Base-by-base conservation (phyloP, 345 rosid genomes). In the Lenwebbia sp. region DNA sequence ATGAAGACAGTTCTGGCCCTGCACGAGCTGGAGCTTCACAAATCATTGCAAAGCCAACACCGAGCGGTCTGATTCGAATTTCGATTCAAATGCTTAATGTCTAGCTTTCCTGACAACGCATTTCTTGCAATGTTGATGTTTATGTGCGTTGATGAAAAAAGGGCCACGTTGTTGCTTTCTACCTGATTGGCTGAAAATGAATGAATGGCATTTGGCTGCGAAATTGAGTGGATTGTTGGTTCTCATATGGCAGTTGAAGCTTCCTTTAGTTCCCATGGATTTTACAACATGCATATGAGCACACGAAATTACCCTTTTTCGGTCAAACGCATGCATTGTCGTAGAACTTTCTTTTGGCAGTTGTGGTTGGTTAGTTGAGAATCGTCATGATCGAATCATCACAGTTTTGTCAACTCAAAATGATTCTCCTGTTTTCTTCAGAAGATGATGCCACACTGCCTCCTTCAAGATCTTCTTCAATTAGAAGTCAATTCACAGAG, bases 1-100 rank as follows among this genome's bases (percentile, higher is more conserved):
- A 94, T 78, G 99, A 93, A 37, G 98, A 95, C 52, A 84, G 90
- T 90, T 89, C 93, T 85, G 82, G 62, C 85, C 85, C 90, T 84
- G 49, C 86, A 84, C 95, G 91, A 96, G 90, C 88, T 82, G 96
- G 91, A 90, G 88, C 92, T 86, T 87, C 87, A 6, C 93, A 89
- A 53, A 92, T 96, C 84, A 89, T 93, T 55, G 97, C 98, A 25
- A 97, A 96, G 84, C 98, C 94, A 62, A 95, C 97, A 26, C 98
- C 96, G 1, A 84, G 55, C 6, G 96, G 96, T 92, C 91, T 33
- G 84, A n/a, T 40, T 82, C 56, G 25, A 70, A 78, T 82, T 41
- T 4, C 54, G 22, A 84, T 54, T 84, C 84, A 22, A 33, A 33
- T 70, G 44, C 78, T 70, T 70, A 70, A 33, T 19, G 25, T 33